phyloP scores from a whole-genome alignment of 2,329 filamentous ascomycete genomes.

The Epichloe sibirici region DNA sequence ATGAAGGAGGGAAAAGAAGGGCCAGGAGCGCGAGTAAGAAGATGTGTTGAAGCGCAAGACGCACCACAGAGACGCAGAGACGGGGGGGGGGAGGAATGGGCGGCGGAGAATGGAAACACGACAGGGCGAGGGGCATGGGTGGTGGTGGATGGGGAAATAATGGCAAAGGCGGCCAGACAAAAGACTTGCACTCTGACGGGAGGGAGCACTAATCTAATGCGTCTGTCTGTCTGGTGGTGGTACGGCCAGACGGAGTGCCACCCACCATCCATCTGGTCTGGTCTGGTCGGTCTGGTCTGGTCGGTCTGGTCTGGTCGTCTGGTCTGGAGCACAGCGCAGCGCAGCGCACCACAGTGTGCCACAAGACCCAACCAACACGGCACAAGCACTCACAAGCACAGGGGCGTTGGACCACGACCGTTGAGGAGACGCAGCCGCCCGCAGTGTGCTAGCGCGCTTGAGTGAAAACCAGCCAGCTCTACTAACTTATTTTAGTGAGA shows the following conservation, averaged over 20 bases:
- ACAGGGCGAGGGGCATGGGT: slow-evolving; percentile 15
- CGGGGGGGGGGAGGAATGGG: slow-evolving; percentile 16
- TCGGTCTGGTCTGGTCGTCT: too few relatives aligned
- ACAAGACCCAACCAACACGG: not conserved
- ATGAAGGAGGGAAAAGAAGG: slow-evolving; percentile 14
- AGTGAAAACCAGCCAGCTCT: too few relatives aligned
- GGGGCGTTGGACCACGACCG: not conserved
- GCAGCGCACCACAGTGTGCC: too few relatives aligned
- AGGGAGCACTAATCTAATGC: too few relatives aligned
- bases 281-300: too few relatives aligned
- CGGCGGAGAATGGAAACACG: slow-evolving; percentile 19
- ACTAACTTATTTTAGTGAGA: too few relatives aligned
- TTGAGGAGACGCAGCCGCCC: not conserved
- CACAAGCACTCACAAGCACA: not conserved
- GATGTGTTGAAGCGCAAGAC: slow-evolving; percentile 13
- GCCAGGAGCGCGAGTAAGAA: slow-evolving; percentile 14
- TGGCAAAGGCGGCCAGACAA: slow-evolving; percentile 3
- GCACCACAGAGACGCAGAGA: slow-evolving; percentile 8
- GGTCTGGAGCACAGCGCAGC: too few relatives aligned
- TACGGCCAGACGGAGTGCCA: too few relatives aligned
- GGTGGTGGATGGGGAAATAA: not conserved
- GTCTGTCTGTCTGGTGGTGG: too few relatives aligned
- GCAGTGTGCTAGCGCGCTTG: not conserved
- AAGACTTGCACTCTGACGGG: not conserved
- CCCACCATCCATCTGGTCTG: too few relatives aligned